Conservation (phyloP, 192 early-diverging fungal species). For the Funneliformis geosporum region DNA sequence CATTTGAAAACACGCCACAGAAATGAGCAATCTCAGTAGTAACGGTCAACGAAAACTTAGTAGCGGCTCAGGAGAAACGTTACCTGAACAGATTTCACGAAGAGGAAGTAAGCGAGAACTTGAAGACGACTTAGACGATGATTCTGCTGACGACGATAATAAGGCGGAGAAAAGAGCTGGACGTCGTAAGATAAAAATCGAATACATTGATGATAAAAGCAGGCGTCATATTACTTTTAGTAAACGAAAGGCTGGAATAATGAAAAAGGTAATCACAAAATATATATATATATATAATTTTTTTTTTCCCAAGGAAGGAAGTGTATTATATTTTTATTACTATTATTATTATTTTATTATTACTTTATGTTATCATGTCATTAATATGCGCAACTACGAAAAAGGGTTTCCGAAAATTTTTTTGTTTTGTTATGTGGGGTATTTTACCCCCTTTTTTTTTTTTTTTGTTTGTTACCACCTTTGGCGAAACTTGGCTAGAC, state of each 20-base stretch:
- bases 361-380: too few relatives aligned
- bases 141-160: constrained; percentile 59
- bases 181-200: constrained; percentile 94
- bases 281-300: too few relatives aligned
- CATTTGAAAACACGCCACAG: constrained; percentile 16
- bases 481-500: not conserved
- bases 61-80: not conserved
- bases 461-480: not conserved
- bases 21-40: constrained; percentile 2
- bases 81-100: constrained; percentile 18
- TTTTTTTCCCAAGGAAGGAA: not conserved
- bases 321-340: too few relatives aligned
- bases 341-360: too few relatives aligned
- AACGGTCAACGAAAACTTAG: constrained; percentile 23
- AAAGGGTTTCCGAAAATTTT: not conserved
- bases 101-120: constrained; percentile 37
- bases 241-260: constrained; percentile 95
- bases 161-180: constrained; percentile 67
- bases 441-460: not conserved
- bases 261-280: constrained; percentile 81
- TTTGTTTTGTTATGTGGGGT: not conserved
- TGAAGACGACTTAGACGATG: constrained; percentile 60
- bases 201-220: constrained; percentile 92
- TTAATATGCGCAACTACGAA: not conserved
- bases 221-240: constrained; percentile 93